Evolutionary conservation across 1,284 basidiomycete species (phyloP), one percentile per base, ranked within the genome.

Genomic region (Xerocomus amazonicus): DNA sequence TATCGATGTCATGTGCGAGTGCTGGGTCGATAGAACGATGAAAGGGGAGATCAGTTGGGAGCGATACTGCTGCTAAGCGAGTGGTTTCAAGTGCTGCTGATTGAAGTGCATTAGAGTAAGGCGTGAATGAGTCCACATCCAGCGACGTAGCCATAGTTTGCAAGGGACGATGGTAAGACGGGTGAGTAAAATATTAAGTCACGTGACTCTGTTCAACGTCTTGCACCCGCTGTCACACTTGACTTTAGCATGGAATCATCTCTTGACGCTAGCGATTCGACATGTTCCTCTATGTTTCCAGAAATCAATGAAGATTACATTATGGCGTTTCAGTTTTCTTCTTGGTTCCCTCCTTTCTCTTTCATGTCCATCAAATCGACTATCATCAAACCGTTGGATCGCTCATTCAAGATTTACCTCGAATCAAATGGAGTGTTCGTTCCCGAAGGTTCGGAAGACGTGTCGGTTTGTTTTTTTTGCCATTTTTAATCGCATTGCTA

Each of bases 311-410:
- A 63, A 44, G 48, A 38, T 33, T 65, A 85, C 62, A 73, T 92
- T 48, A 75, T 90, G 44, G 74, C 82, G 2, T 90, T 91, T 59
- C 88, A 92, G 55, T 92, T 94, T 61, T 92, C 90, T 3, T 78
- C 81, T 3, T 97, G 95, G 95, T 93, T 94, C 62, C 82, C 89
- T 2, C 68, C 65, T 6, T 95, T 93, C 66, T 74, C 83, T 19
- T 72, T 74, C 16, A 63, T 84, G 37, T 87, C 84, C 36, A 86
- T 92, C 55, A 89, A 84, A 62, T 87, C 91, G 1, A 89, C 82
- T 1, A 71, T 96, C 48, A 82, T 97, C 56, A 79, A 80, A 42
- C 83, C 89, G 0, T 70, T 94, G 6, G 74, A 79, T 12, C 67
- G 73, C 29, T 77, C 81, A 4, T 92, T 96, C 56, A 68, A 73